A percentile compares a stretch with the other conserved stretches of the same genome.
phyloP scores from a whole-genome alignment of 208 protist genomes.

The Novymonas esmeraldas region DNA sequence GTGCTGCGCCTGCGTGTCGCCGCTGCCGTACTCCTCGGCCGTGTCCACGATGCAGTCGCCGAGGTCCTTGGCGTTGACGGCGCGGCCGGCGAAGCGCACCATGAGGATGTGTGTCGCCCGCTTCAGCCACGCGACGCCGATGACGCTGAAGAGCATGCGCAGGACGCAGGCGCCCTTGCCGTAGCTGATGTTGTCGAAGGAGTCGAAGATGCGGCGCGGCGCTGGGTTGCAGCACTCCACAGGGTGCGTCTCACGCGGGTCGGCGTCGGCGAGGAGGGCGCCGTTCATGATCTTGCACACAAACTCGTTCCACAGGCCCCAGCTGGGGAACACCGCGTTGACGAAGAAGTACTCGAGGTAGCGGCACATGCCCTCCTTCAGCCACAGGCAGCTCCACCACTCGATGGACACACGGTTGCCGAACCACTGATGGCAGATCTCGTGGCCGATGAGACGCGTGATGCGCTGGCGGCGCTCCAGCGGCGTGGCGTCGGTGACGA shows the following conservation, averaged over 20 bases:
- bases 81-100: conserved; percentile 27
- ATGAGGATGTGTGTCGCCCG: conserved; percentile 41
- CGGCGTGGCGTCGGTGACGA: conserved; percentile 58
- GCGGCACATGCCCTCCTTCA: conserved; percentile 98
- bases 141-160: conserved; percentile 69
- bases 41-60: conserved; percentile 43
- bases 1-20: conserved; percentile 20
- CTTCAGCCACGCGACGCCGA: conserved; percentile 37
- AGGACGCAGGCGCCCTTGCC: conserved; percentile 80
- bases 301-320: conserved; percentile 83
- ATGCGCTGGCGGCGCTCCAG: conserved; percentile 76
- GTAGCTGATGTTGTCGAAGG: conserved; percentile 77
- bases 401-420: conserved; percentile 94
- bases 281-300: conserved; percentile 41
- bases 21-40: conserved; percentile 6
- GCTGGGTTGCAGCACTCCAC: conserved; percentile 41
- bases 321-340: conserved; percentile 75
- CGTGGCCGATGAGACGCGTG: conserved; percentile 92
- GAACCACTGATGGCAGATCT: conserved; percentile 95
- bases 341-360: conserved; percentile 92
- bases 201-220: conserved; percentile 41
- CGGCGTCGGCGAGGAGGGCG: conserved; percentile 45
- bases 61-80: conserved; percentile 45
- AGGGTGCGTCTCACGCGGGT: conserved; percentile 43
- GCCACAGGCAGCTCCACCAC: conserved; percentile 96